Evolutionary conservation across 768 basidiomycete species (phyloP).

Genomic region (Tubosaeta sp.): DNA sequence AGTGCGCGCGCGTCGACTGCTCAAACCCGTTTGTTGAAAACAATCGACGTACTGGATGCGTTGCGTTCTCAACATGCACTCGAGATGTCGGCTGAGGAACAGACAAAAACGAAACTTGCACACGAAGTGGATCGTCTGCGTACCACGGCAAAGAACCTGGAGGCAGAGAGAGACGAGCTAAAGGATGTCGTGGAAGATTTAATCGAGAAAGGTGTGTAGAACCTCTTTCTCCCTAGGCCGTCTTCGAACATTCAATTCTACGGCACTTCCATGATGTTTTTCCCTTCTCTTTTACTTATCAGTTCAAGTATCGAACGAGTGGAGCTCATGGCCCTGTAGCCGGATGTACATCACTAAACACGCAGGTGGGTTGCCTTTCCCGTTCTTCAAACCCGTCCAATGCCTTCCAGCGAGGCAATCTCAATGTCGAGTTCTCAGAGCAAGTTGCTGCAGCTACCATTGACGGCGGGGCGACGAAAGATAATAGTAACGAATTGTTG

Average conservation of each 20-base stretch:
- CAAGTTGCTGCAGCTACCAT: slow-evolving; percentile 1
- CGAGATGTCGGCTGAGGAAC: slow-evolving; percentile 36
- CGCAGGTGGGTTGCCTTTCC: slow-evolving; percentile 37
- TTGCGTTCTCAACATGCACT: slow-evolving; percentile 35
- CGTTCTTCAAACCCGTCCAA: slow-evolving; percentile 6
- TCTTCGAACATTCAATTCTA: slow-evolving; percentile 1
- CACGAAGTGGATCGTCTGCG: slow-evolving; percentile 36
- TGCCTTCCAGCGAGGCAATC: slow-evolving; percentile 15
- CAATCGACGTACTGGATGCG: slow-evolving; percentile 48
- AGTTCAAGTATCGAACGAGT: slow-evolving; percentile 47
- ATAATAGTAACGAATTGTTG: slow-evolving; percentile 27
- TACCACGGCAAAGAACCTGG: slow-evolving; percentile 29
- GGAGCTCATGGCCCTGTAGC: slow-evolving; percentile 43
- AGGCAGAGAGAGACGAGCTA: slow-evolving; percentile 51
- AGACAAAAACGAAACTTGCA: slow-evolving; percentile 33
- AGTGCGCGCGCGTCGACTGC: slow-evolving; percentile 38
- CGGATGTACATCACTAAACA: slow-evolving; percentile 39
- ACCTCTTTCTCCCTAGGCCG: background rate
- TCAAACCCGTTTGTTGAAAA: slow-evolving; percentile 44
- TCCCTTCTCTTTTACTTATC: background rate
- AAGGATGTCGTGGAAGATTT: slow-evolving; percentile 49
- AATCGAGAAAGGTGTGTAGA: slow-evolving; percentile 54
- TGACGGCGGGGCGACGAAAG: background rate
- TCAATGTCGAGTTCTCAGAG: slow-evolving; percentile 23
- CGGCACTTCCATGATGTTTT: background rate